Conservation (phyloP, 140 eudicot species). For the Oenanthe javanica region DNA sequence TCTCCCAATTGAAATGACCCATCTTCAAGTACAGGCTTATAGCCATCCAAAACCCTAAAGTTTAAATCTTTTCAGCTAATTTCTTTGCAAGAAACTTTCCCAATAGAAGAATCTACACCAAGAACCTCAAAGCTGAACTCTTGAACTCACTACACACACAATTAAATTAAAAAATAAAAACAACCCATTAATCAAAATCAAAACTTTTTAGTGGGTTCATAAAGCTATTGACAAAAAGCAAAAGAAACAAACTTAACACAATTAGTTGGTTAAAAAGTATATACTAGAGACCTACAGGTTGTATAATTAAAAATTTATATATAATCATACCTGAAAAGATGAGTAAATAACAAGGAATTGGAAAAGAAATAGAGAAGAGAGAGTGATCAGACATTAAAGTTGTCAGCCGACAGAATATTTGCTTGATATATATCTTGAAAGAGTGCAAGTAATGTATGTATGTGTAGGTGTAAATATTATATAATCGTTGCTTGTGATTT, state of each 20-base stretch:
- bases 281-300: neutral
- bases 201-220: neutral
- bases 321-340: neutral
- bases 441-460: neutral
- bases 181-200: conserved; percentile 9
- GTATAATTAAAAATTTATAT: neutral
- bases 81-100: neutral
- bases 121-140: conserved; percentile 9
- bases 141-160: neutral
- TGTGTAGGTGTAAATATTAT: neutral
- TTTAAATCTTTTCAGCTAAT: conserved; percentile 3
- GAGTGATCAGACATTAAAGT: conserved; percentile 6
- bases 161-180: neutral
- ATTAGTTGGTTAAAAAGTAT: neutral
- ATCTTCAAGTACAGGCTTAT: conserved; percentile 11
- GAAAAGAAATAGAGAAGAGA: neutral
- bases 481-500: neutral
- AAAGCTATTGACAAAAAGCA: conserved; percentile 2
- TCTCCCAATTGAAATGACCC: conserved; percentile 32
- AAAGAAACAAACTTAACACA: neutral
- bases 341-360: neutral
- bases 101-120: neutral
- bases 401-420: conserved; percentile 5
- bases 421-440: neutral
- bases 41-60: conserved; percentile 9